A percentile compares a stretch with the other conserved stretches of the same genome.
Evolutionary conservation across 2,329 filamentous ascomycete genomes (phyloP).

Genomic region (Ceratocystis colombiana): DNA sequence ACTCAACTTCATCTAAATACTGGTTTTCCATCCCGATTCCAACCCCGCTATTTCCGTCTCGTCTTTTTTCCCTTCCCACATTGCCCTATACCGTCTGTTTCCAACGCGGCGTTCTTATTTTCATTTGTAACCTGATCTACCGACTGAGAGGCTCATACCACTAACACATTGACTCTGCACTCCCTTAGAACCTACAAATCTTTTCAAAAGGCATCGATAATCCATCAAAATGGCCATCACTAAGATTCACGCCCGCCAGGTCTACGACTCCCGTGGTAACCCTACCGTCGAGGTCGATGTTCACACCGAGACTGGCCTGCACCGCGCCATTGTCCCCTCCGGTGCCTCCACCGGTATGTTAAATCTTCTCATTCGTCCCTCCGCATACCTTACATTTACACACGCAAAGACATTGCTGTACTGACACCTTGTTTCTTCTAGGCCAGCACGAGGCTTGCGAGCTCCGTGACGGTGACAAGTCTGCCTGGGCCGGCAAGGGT

Average conservation of each 20-base stretch:
- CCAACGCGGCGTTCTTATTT: background rate
- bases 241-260: constrained; percentile 83
- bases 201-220: constrained; percentile 24
- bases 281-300: constrained; percentile 95
- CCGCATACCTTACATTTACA: background rate
- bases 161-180: constrained; percentile 26
- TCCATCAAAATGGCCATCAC: constrained; percentile 68
- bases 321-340: constrained; percentile 88
- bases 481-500: constrained; percentile 79
- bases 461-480: constrained; percentile 82
- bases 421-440: constrained; percentile 33
- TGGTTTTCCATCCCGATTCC: background rate
- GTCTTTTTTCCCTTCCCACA: no score
- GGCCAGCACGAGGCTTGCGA: constrained; percentile 85
- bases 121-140: background rate
- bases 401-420: constrained; percentile 27
- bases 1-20: background rate
- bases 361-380: background rate
- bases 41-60: no score
- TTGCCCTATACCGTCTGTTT: background rate
- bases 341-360: constrained; percentile 78
- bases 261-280: constrained; percentile 98
- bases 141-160: constrained; percentile 5
- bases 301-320: constrained; percentile 82
- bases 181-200: constrained; percentile 15